Conservation (phyloP, 2,329 filamentous ascomycete species). For the Claviceps sp. region DNA sequence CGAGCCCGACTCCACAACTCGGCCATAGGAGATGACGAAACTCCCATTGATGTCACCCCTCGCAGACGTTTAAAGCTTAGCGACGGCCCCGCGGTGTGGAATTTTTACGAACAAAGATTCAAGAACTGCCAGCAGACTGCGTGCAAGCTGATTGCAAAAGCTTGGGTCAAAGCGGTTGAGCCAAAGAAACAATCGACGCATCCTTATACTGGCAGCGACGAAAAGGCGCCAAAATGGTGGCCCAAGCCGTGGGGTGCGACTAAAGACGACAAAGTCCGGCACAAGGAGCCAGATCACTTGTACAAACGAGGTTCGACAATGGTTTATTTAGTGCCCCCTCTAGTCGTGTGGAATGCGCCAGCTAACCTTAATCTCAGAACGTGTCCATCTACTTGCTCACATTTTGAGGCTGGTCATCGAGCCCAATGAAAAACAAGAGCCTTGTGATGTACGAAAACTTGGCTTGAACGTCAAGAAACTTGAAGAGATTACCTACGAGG, state of each 20-base stretch:
- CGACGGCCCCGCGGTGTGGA: conserved; percentile 39
- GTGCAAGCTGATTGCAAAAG: conserved; percentile 61
- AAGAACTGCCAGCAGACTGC: conserved; percentile 56
- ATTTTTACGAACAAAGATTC: conserved; percentile 49
- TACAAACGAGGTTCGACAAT: conserved; percentile 46
- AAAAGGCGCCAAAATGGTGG: conserved; percentile 55
- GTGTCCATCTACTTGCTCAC: conserved; percentile 44
- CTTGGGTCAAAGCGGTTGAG: conserved; percentile 62
- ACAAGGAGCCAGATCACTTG: conserved; percentile 63
- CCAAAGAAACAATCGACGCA: conserved; percentile 66
- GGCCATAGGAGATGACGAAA: conserved; percentile 27
- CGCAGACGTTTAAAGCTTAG: conserved; percentile 37
- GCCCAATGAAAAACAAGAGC: conserved; percentile 31
- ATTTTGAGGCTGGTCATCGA: conserved; percentile 45
- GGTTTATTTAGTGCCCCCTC: background rate
- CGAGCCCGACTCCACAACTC: conserved; percentile 22
- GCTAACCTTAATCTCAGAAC: conserved; percentile 28
- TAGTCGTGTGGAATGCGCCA: background rate
- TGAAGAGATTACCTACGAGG: conserved; percentile 45
- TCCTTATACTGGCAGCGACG: conserved; percentile 54
- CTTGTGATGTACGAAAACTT: conserved; percentile 38
- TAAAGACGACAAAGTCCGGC: conserved; percentile 42
- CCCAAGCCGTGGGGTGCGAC: conserved; percentile 39
- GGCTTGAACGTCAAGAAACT: conserved; percentile 40
- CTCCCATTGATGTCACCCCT: conserved; percentile 24